Evolutionary conservation across 1,284 basidiomycete genomes (phyloP).

Genomic region (Microbotryum scabiosae): DNA sequence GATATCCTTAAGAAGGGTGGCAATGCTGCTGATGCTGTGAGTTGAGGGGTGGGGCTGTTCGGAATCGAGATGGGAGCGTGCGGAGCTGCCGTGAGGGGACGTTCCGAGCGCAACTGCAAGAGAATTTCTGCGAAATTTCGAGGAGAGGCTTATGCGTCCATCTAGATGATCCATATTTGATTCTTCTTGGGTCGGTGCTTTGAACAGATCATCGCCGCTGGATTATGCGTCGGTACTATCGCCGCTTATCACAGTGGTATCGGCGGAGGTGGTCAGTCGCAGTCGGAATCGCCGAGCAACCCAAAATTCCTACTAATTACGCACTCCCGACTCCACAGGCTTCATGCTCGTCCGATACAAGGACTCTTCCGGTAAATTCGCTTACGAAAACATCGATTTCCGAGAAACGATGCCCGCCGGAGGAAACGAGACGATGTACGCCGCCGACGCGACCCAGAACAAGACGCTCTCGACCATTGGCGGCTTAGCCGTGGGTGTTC

Average conservation of each 20-base stretch:
- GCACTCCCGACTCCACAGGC: conserved; percentile 16
- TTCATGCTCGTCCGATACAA: conserved; percentile 34
- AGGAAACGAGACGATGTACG: conserved; percentile 23
- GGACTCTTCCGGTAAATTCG: conserved; percentile 30
- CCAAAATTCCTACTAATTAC: background rate
- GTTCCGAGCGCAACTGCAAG: too few relatives aligned
- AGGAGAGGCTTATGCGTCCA: too few relatives aligned
- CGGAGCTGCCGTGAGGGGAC: too few relatives aligned
- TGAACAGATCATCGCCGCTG: conserved; percentile 35
- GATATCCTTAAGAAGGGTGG: conserved; percentile 41
- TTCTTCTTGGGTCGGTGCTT: background rate
- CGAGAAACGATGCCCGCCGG: conserved; percentile 31
- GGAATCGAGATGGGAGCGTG: too few relatives aligned
- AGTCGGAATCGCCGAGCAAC: too few relatives aligned
- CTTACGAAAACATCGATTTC: conserved; percentile 42
- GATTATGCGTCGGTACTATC: conserved; percentile 42
- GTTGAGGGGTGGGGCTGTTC: conserved; percentile 1
- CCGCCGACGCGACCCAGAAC: background rate
- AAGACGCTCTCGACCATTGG: conserved; percentile 28
- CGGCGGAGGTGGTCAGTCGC: conserved; percentile 35
- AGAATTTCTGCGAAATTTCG: too few relatives aligned
- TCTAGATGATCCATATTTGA: too few relatives aligned
- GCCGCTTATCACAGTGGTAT: conserved; percentile 42
- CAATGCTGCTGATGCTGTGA: conserved; percentile 40
- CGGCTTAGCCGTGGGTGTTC: conserved; percentile 36